These are phyloP conservation scores for Chytridium lagenaria DNA, from an alignment of 371 early-diverging fungal species.

Conservation along the genomic window DNA sequence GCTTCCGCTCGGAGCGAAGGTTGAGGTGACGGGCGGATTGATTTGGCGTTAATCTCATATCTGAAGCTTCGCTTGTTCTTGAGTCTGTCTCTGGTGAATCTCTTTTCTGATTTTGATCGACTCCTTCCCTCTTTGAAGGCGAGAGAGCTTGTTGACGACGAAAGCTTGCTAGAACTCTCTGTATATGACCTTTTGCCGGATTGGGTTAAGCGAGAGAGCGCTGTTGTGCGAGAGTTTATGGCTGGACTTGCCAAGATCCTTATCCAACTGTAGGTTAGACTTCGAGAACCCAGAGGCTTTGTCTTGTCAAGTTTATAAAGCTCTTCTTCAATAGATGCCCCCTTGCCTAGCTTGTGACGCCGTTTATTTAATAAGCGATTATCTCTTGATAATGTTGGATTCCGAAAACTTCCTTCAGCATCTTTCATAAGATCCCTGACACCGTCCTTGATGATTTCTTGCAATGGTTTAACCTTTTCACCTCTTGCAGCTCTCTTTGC, in stretches of 20 bases:
- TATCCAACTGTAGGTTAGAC: neutral
- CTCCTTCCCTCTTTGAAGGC: neutral
- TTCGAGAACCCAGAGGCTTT: neutral
- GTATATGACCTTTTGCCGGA: neutral
- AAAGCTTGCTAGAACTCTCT: neutral
- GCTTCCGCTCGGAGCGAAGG: neutral
- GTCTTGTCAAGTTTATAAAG: constrained; percentile 4
- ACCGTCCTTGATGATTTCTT: constrained; percentile 11
- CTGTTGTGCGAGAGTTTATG: neutral
- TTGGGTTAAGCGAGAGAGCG: neutral
- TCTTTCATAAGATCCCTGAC: neutral
- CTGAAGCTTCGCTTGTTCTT: neutral
- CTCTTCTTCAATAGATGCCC: constrained; percentile 1
- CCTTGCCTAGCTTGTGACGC: neutral
- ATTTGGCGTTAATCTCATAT: constrained; percentile 5
- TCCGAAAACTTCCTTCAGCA: constrained; percentile 5
- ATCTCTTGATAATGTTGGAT: neutral
- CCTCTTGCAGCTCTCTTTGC: neutral
- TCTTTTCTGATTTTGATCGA: neutral
- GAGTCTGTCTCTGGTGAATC: neutral
- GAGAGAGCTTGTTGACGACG: neutral
- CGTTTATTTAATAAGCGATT: neutral
- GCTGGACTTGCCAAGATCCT: neutral
- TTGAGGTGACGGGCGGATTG: constrained; percentile 4
- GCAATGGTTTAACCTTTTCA: constrained; percentile 5